phyloP scores from a whole-genome alignment of 2,329 filamentous ascomycete genomes.

The Lachnellula hyalina region DNA sequence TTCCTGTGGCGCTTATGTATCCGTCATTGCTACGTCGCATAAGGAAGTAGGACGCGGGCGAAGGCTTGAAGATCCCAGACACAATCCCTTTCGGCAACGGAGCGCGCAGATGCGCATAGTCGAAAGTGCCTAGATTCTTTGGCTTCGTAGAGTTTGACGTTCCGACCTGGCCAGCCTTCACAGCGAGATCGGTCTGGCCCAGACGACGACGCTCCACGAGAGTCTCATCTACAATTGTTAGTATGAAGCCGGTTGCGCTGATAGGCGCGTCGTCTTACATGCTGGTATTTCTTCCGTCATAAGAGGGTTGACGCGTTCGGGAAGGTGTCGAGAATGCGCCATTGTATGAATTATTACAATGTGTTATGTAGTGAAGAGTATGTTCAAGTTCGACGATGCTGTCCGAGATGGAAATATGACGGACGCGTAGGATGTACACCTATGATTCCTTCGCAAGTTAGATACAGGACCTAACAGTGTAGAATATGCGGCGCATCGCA shows the following conservation, averaged over 20 bases:
- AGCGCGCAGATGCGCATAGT: slow-evolving; percentile 92
- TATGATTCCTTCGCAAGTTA: neutral
- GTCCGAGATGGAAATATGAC: slow-evolving; percentile 4
- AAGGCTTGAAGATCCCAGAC: slow-evolving; percentile 85
- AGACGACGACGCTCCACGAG: slow-evolving; percentile 74
- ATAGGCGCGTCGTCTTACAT: slow-evolving; percentile 45
- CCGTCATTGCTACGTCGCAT: slow-evolving; percentile 88
- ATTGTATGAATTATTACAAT: slow-evolving; percentile 10
- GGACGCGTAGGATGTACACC: neutral
- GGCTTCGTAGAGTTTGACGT: slow-evolving; percentile 66
- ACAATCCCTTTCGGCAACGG: slow-evolving; percentile 86
- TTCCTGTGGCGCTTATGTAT: slow-evolving; percentile 79
- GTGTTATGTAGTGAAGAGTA: neutral
- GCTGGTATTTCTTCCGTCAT: slow-evolving; percentile 58
- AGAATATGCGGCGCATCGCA: neutral
- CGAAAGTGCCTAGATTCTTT: slow-evolving; percentile 75
- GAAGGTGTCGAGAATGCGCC: slow-evolving; percentile 38
- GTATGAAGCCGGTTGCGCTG: slow-evolving; percentile 12
- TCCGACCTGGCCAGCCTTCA: slow-evolving; percentile 71
- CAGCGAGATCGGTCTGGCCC: slow-evolving; percentile 84
- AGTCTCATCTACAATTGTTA: slow-evolving; percentile 26
- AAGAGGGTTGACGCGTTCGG: slow-evolving; percentile 59
- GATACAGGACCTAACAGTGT: slow-evolving; percentile 1
- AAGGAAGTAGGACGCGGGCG: slow-evolving; percentile 88
- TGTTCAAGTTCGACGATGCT: neutral